These are phyloP conservation scores for Penicillium sp. DNA, from an alignment of 2,329 filamentous ascomycete genomes.

Conservation along the genomic window DNA sequence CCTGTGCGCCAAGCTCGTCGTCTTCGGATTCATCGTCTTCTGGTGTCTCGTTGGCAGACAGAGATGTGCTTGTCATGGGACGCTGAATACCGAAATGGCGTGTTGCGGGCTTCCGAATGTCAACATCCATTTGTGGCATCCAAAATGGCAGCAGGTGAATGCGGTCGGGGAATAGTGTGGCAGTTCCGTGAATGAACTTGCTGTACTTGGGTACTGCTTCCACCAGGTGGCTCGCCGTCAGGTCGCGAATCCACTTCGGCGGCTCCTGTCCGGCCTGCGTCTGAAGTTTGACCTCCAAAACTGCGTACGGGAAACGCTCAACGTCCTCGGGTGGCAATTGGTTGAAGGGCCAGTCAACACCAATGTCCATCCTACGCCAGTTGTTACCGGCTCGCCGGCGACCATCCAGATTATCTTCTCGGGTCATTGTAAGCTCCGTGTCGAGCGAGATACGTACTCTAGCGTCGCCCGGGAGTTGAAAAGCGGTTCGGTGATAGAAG, in stretches of 20 bases:
- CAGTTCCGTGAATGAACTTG: slow-evolving; percentile 97
- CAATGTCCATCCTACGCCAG: slow-evolving; percentile 97
- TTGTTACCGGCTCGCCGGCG: slow-evolving; percentile 77
- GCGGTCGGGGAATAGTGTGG: slow-evolving; percentile 80
- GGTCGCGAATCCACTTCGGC: slow-evolving; percentile 92
- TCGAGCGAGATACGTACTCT: slow-evolving; percentile 96
- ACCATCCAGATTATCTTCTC: slow-evolving; percentile 93
- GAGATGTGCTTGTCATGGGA: slow-evolving; percentile 73
- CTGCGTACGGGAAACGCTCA: slow-evolving; percentile 91
- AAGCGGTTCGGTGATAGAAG: slow-evolving; percentile 98
- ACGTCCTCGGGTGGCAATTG: slow-evolving; percentile 85
- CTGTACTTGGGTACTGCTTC: slow-evolving; percentile 99
- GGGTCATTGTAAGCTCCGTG: slow-evolving; percentile 91
- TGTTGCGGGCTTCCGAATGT: slow-evolving; percentile 90
- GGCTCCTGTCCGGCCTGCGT: slow-evolving; percentile 94
- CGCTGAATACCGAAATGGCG: slow-evolving; percentile 91
- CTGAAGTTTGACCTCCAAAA: slow-evolving; percentile 96
- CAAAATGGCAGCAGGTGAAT: slow-evolving; percentile 94
- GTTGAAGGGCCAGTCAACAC: slow-evolving; percentile 91
- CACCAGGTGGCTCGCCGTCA: slow-evolving; percentile 91
- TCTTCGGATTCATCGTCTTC: slow-evolving; percentile 73
- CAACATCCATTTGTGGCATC: slow-evolving; percentile 97
- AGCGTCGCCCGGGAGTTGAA: slow-evolving; percentile 94
- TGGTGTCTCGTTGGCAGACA: slow-evolving; percentile 76
- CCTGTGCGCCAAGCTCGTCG: slow-evolving; percentile 50